Base-by-base conservation (phyloP, 2,329 filamentous ascomycete species). In the Alternaria burnsii region DNA sequence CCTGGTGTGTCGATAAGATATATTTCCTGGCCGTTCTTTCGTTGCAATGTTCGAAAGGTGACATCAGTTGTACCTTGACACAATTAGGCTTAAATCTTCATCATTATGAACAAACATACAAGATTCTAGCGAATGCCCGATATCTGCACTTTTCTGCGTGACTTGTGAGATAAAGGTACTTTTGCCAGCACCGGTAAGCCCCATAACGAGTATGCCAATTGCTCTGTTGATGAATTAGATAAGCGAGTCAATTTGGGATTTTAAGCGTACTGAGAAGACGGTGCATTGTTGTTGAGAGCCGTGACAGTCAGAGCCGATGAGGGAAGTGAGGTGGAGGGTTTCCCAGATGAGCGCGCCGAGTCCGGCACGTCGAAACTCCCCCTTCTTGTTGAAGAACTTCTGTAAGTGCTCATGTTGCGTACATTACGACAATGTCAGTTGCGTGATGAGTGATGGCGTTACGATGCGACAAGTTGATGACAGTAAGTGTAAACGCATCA, bases 1-100 rank as follows among this genome's bases (percentile, higher is more conserved):
- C 82, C 82, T 0, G 82, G 82, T 0, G 82, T 84, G 62, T 84
- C 82, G 59, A 84, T 76, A 14, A 82, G 68, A 32, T 46, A 61
- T 14, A 58, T 41, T 26, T 41, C 30, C 7, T 53, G 28, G 18
- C 22, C 32, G 14, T 40, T 46, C 3, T 22, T 41, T 30, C 54
- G 38, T 2, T 30, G 34, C 5, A 61, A 56, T 3, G n/a, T 14
- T 28, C 59, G 63, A 2, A 20, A 42, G 3, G 40, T 32, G 11
- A 56, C 53, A 30, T 63, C 52, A 9, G 26, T 59, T 4, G 60
- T 63, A 30, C 59, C 60, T 65, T 58, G 53, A n/a, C 5, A 38
- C 50, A 36, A 32, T 44, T 2, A 52, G 47, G n/a, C 14, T 7
- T n/a, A 8, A 2, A 0, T 20, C 5, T 9, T 10, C 1, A n/a